Evolutionary conservation across 768 basidiomycete genomes (phyloP), one percentile per base, ranked within the genome.

Genomic region (Rhizopogon vulgaris): DNA sequence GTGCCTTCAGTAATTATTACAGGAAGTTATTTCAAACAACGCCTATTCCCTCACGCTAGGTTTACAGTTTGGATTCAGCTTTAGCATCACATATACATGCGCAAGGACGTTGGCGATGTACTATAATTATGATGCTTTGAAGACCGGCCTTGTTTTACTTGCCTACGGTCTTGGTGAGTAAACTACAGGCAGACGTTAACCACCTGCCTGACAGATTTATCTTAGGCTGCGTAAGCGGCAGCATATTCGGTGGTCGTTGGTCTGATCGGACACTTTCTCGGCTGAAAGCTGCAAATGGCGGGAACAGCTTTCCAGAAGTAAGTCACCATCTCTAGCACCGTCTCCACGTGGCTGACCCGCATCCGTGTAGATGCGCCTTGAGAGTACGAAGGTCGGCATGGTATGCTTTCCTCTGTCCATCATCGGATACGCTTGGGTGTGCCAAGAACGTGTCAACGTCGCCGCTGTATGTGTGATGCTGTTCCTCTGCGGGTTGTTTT

Each of bases 361-460:
- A 6, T 28, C 28, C 10, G 30, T 32, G 30, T 57, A 89, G 87
- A 87, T 89, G 82, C 83, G 90, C 6, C 64, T 94, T 17, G 73
- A 78, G 61, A 87, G 86, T 57, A 85, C 82, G 0, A 73, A 79
- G 30, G 51, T 73, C 18, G 82, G 77, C 6, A 75, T 90, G 64
- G 64, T 77, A 28, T 55, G 18, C 34, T 57, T 78, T 28, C 85
- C 93, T 2, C 78, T 75, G 0, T 73, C 78, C 3, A 74, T 86
- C 27, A 60, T 90, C 18, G 83, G 77, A 0, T 89, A 89, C 62
- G 93, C 81, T 1, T 94, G 91, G 93, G 74, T 85, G 3, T 82
- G 80, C 49, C 71, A 85, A 48, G 61, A 82, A 53, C 80, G 76
- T 36, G 75, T 84, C 2, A 78, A 88, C 58, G 69, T 94, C 38